These are phyloP conservation scores for Noccaea caerulescens DNA, from an alignment of 345 rosid genomes.

Conservation along the genomic window DNA sequence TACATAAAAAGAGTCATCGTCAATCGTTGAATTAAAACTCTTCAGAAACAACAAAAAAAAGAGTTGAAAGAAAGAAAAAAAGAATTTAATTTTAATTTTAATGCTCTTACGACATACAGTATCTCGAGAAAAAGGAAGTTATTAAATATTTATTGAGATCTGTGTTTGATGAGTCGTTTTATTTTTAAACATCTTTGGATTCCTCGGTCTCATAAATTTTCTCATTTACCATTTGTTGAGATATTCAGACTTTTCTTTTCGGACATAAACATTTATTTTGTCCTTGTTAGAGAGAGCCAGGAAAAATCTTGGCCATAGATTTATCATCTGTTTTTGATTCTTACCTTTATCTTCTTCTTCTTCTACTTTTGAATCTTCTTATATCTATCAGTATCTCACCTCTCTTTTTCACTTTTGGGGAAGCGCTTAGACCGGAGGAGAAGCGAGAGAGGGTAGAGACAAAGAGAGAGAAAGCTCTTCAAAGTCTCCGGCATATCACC, in stretches of 20 bases:
- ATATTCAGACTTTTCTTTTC: background rate
- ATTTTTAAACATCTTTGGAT: conserved; percentile 10
- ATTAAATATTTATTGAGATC: conserved; percentile 27
- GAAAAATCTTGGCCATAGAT: conserved; percentile 67
- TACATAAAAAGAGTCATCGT: background rate
- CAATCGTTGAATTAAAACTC: background rate
- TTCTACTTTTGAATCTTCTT: conserved; percentile 35
- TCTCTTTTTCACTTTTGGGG: conserved; percentile 38
- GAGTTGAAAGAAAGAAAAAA: too few species aligned
- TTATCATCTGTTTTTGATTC: conserved; percentile 51
- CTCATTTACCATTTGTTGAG: background rate
- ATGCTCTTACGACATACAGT: background rate
- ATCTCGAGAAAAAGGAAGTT: background rate
- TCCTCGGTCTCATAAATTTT: conserved; percentile 23
- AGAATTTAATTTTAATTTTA: conserved; percentile 5
- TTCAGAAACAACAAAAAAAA: background rate
- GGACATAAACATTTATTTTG: conserved; percentile 38
- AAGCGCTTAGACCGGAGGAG: conserved; percentile 15
- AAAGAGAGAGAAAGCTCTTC: conserved; percentile 17
- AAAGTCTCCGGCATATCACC: conserved; percentile 47
- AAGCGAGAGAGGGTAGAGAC: conserved; percentile 22
- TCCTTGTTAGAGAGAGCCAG: conserved; percentile 37
- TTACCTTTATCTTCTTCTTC: conserved; percentile 42
- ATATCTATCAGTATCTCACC: conserved; percentile 40
- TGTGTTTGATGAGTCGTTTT: conserved; percentile 22